Evolutionary conservation across 2,329 filamentous ascomycete species (phyloP).

Genomic region (Aspergillus ochraceus): DNA sequence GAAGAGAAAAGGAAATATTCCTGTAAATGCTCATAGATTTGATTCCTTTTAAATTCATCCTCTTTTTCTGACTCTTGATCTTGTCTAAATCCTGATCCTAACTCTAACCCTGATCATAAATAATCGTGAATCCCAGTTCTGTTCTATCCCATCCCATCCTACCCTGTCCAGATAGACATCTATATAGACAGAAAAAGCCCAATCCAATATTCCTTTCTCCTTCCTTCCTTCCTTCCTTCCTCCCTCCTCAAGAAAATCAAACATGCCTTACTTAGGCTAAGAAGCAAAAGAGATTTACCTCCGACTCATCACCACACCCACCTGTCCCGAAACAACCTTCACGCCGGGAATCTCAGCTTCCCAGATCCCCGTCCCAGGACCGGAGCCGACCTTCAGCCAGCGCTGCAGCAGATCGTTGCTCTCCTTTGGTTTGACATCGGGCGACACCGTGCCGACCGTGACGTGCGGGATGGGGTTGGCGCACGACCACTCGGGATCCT

Average conservation of each 20-base stretch:
- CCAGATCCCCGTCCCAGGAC: constrained; percentile 52
- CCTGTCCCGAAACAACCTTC: constrained; percentile 56
- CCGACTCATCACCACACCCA: constrained; percentile 51
- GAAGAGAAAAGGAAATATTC: too few relatives aligned
- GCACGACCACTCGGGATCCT: constrained; percentile 58
- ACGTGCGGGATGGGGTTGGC: constrained; percentile 81
- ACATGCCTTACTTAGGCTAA: too few relatives aligned
- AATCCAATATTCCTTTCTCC: too few relatives aligned
- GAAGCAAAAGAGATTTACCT: neutral
- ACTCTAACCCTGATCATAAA: neutral
- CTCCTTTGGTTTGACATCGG: constrained; percentile 83
- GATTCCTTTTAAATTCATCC: too few relatives aligned
- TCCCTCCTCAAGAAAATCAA: too few relatives aligned
- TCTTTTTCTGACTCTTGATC: neutral
- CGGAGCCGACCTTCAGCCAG: constrained; percentile 67
- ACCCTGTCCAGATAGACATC: too few relatives aligned
- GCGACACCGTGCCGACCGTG: constrained; percentile 78
- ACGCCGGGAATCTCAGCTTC: constrained; percentile 56
- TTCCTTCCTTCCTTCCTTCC: too few relatives aligned
- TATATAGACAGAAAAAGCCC: too few relatives aligned
- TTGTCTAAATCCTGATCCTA: neutral
- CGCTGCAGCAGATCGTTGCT: constrained; percentile 79
- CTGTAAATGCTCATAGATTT: too few relatives aligned
- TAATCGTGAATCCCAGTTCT: neutral
- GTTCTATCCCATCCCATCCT: neutral